Conservation (phyloP, 768 basidiomycete genomes). For the Mycena indigotica region DNA sequence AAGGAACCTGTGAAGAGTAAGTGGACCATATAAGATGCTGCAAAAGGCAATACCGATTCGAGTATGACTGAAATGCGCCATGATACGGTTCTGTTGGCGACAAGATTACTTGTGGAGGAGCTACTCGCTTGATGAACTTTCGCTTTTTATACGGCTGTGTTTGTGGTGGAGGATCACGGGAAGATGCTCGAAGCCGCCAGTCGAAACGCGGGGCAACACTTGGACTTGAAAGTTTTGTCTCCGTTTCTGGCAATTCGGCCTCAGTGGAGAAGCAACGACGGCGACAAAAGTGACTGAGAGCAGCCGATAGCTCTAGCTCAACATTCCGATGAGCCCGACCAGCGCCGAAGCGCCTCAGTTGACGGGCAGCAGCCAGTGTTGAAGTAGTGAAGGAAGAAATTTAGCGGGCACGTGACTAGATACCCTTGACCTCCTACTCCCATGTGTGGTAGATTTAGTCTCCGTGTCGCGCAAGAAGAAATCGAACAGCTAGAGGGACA, state of each 20-base stretch:
- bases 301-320: slow-evolving; percentile 7
- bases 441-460: slow-evolving; percentile 1
- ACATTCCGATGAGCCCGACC: neutral
- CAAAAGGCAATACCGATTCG: slow-evolving; percentile 58
- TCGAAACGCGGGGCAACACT: slow-evolving; percentile 48
- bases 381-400: neutral
- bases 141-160: slow-evolving; percentile 17
- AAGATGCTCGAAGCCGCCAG: slow-evolving; percentile 60
- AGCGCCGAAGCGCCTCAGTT: neutral
- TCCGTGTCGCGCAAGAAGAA: neutral
- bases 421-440: neutral
- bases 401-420: neutral
- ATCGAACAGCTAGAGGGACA: neutral
- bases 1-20: slow-evolving; percentile 40
- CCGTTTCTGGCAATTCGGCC: slow-evolving; percentile 41
- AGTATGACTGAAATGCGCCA: slow-evolving; percentile 55
- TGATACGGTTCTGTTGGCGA: slow-evolving; percentile 45
- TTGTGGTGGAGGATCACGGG: slow-evolving; percentile 34
- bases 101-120: slow-evolving; percentile 36
- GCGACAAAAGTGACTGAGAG: slow-evolving; percentile 20
- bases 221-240: slow-evolving; percentile 2
- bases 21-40: too few relatives aligned
- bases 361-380: neutral
- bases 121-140: slow-evolving; percentile 38
- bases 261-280: slow-evolving; percentile 19